Conservation (phyloP, 1,284 basidiomycete species). For the Cutaneotrichosporon sp. region DNA sequence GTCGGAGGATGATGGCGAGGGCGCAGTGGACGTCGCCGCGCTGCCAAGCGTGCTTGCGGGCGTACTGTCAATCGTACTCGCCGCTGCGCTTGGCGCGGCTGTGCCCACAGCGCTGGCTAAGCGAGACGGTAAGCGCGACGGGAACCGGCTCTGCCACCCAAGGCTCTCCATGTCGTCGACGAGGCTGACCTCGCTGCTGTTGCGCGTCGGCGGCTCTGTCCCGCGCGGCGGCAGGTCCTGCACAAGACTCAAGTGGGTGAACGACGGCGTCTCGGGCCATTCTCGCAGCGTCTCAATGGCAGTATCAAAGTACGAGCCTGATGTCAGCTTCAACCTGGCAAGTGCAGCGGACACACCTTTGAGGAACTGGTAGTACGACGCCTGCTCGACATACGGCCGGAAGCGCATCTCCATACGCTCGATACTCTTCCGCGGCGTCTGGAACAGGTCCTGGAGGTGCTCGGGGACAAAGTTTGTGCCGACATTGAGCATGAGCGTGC, state of each 20-base stretch:
- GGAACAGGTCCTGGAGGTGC: conserved; percentile 53
- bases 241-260: conserved; percentile 56
- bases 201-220: conserved; percentile 41
- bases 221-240: conserved; percentile 52
- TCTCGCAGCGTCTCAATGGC: conserved; percentile 48
- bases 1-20: conserved; percentile 16
- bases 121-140: conserved; percentile 8
- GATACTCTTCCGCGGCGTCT: conserved; percentile 38
- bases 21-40: conserved; percentile 21
- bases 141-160: conserved; percentile 16
- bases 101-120: conserved; percentile 3
- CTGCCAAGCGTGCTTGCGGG: conserved; percentile 7
- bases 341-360: conserved; percentile 34
- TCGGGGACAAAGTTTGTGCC: conserved; percentile 54
- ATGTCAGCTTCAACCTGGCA: conserved; percentile 6
- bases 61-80: conserved; percentile 6
- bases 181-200: conserved; percentile 17
- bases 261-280: conserved; percentile 45
- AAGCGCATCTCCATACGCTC: conserved; percentile 50
- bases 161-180: conserved; percentile 22
- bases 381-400: conserved; percentile 53
- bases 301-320: conserved; percentile 54
- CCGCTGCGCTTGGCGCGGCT: conserved; percentile 6
- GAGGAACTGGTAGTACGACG: conserved; percentile 53
- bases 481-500: conserved; percentile 47